Conservation (phyloP, 257 asterid species). For the Perilla frutescens region DNA sequence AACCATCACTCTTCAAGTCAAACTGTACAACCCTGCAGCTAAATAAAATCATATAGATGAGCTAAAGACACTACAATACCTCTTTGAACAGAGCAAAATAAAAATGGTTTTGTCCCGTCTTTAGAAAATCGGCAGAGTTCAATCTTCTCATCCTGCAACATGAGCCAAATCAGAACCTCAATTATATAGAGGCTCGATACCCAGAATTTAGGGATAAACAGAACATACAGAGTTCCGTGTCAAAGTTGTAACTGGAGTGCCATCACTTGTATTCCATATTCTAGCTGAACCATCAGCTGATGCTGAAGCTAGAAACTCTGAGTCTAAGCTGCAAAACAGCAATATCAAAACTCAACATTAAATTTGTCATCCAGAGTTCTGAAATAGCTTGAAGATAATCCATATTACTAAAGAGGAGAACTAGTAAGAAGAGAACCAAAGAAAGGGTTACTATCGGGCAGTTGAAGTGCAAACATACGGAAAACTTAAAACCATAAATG, state of each 20-base stretch:
- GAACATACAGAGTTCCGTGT: slow-evolving; percentile 73
- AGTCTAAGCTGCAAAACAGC: slow-evolving; percentile 74
- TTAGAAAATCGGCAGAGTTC: slow-evolving; percentile 93
- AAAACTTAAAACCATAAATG: background rate
- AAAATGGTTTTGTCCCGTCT: slow-evolving; percentile 95
- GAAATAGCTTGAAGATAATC: slow-evolving; percentile 18
- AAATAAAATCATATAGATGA: slow-evolving; percentile 18
- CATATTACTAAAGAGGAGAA: background rate
- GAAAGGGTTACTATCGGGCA: slow-evolving; percentile 1
- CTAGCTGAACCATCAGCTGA: slow-evolving; percentile 94
- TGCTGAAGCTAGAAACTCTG: slow-evolving; percentile 92
- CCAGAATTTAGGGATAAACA: slow-evolving; percentile 9
- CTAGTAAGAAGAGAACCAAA: slow-evolving; percentile 9
- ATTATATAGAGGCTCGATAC: slow-evolving; percentile 7
- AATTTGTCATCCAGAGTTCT: slow-evolving; percentile 22
- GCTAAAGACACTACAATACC: slow-evolving; percentile 47
- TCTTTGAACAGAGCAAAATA: slow-evolving; percentile 79
- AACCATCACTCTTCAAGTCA: slow-evolving; percentile 33
- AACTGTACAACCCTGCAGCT: slow-evolving; percentile 27
- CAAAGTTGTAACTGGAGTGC: slow-evolving; percentile 80
- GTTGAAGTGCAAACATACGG: background rate
- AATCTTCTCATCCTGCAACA: slow-evolving; percentile 82
- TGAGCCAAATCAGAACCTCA: slow-evolving; percentile 34
- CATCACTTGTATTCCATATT: slow-evolving; percentile 89
- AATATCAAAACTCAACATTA: slow-evolving; percentile 33